phyloP scores from a whole-genome alignment of 2,329 filamentous ascomycete genomes.

The Davidsoniella neocaledoniae region DNA sequence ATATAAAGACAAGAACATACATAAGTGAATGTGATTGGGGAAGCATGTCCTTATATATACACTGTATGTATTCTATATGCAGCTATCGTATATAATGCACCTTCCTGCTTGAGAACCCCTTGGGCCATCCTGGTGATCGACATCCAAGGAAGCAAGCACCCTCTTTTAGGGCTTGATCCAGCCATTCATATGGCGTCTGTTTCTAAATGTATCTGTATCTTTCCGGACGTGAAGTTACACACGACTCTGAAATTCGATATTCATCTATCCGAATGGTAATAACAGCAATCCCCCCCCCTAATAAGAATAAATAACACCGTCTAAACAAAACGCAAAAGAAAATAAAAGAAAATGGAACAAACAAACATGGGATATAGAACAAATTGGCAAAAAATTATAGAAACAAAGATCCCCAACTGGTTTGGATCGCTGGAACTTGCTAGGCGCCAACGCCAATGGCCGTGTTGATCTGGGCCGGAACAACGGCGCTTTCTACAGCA shows the following conservation, averaged over 20 bases:
- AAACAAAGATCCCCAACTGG: not conserved
- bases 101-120: not conserved
- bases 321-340: not conserved
- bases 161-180: no score
- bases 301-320: no score
- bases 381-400: not conserved
- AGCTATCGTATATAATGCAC: not conserved
- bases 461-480: not conserved
- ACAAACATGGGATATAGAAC: not conserved
- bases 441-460: not conserved
- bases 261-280: no score
- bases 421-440: not conserved
- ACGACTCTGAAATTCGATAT: no score
- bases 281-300: no score
- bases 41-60: not conserved
- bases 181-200: no score
- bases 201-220: no score
- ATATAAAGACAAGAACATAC: not conserved
- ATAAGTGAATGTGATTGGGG: not conserved
- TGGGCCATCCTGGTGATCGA: not conserved
- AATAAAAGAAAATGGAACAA: not conserved
- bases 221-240: no score
- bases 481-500: slow-evolving; percentile 6
- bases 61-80: not conserved
- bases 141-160: no score